Conservation (phyloP, 208 protist genomes). For the Leishmania martiniquensis region DNA sequence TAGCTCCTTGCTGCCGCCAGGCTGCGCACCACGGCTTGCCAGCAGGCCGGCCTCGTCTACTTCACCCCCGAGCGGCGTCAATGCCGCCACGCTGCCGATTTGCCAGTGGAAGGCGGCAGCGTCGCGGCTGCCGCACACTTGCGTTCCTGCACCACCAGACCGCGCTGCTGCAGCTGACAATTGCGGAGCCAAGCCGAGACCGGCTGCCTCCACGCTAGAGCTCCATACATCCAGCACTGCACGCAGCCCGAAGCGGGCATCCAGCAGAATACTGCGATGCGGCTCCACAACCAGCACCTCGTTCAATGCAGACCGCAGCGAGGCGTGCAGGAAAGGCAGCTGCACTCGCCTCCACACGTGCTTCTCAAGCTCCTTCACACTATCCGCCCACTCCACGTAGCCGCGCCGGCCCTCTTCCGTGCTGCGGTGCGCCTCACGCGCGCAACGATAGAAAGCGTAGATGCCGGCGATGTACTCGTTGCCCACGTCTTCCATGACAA, state of each 20-base stretch:
- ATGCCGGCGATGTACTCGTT: slow-evolving; percentile 40
- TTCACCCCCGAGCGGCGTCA: background rate
- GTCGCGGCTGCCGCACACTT: background rate
- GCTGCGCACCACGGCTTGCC: slow-evolving; percentile 9
- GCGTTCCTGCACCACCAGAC: background rate
- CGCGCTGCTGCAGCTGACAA: background rate
- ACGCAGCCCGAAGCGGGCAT: slow-evolving; percentile 48
- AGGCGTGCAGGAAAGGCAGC: slow-evolving; percentile 36
- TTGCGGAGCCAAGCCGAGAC: slow-evolving; percentile 25
- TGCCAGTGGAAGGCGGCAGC: slow-evolving; percentile 3
- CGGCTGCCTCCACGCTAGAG: slow-evolving; percentile 21
- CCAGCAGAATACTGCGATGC: slow-evolving; percentile 61
- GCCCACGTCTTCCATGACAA: slow-evolving; percentile 53
- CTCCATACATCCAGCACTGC: slow-evolving; percentile 65
- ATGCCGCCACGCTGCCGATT: background rate
- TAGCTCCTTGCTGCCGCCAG: slow-evolving; percentile 13
- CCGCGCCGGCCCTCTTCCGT: slow-evolving; percentile 26
- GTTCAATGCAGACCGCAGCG: slow-evolving; percentile 37
- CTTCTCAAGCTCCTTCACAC: slow-evolving; percentile 46
- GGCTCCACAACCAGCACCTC: slow-evolving; percentile 56
- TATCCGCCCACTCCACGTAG: slow-evolving; percentile 58
- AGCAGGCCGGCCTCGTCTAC: background rate
- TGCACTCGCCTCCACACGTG: slow-evolving; percentile 39
- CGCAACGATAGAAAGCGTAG: slow-evolving; percentile 47
- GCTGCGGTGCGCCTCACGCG: slow-evolving; percentile 37